Evolutionary conservation across 2,329 filamentous ascomycete genomes (phyloP), one percentile per base, ranked within the genome.

Genomic region (Xylariales sp.): DNA sequence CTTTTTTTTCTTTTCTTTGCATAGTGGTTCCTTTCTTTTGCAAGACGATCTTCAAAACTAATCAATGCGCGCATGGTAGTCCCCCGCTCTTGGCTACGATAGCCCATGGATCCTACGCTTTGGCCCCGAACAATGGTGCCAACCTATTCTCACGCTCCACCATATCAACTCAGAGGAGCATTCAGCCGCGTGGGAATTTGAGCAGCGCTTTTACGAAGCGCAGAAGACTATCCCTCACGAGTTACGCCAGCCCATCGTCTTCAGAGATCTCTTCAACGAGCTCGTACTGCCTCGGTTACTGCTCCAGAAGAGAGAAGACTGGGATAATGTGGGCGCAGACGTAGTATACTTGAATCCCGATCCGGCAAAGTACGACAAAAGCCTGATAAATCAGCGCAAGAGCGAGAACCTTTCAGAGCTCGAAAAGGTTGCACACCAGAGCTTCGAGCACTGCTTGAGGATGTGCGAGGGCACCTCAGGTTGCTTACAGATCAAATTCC

Each of bases 41-140:
- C n/a, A n/a, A n/a, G n/a, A n/a, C n/a, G n/a, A n/a, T n/a, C n/a
- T n/a, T n/a, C n/a, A n/a, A n/a, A n/a, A n/a, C n/a, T n/a, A n/a
- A n/a, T n/a, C n/a, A n/a, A n/a, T n/a, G n/a, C n/a, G n/a, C n/a
- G n/a, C n/a, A n/a, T n/a, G n/a, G n/a, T n/a, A n/a, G n/a, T n/a
- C n/a, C n/a, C 74, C 74, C 1, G 69, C 71, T 30, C 64, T 76
- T 45, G 76, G 78, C 44, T 73, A 70, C 43, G 72, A 78, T 49
- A 76, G 75, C 42, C 72, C 70, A 3, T 56, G 61, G 33, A 74
- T 66, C 1, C 52, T 78, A n/a, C 63, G 66, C 2, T 76, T 65
- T 42, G 60, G 62, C 24, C 46, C 55, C 2, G 56, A 54, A n/a
- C 61, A 73, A 43, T 78, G 74, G 73, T 78, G 74, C 51, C 69